A percentile compares a stretch with the other conserved stretches of the same genome.
Conservation (phyloP, 371 early-diverging fungal species). For the Mortierella sp. region DNA sequence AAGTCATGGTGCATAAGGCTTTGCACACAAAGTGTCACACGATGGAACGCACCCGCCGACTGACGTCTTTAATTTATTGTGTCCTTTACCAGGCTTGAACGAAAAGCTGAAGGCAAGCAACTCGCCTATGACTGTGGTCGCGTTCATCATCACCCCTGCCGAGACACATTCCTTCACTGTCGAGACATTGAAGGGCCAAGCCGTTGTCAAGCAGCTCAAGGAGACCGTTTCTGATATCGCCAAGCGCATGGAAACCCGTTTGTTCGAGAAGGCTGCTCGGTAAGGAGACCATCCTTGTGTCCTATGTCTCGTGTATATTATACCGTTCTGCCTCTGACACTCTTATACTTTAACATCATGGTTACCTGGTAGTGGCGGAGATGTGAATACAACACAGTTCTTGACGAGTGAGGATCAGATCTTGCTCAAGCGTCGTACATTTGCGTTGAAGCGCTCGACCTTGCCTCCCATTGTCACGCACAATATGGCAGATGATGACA, state of each 20-base stretch:
- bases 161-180: constrained; percentile 92
- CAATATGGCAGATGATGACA: constrained; percentile 90
- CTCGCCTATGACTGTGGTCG: constrained; percentile 92
- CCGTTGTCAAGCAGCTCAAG: constrained; percentile 94
- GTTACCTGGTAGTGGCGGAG: constrained; percentile 59
- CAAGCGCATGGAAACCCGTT: constrained; percentile 84
- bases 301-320: no score
- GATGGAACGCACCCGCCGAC: no score
- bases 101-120: constrained; percentile 82
- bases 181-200: constrained; percentile 96
- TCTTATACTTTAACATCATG: neutral
- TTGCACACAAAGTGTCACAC: no score
- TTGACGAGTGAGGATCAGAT: constrained; percentile 89
- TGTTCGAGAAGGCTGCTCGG: constrained; percentile 87
- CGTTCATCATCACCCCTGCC: constrained; percentile 95
- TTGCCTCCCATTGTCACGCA: constrained; percentile 97
- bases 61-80: neutral
- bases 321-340: constrained; percentile 1
- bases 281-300: constrained; percentile 29
- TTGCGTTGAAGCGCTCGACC: constrained; percentile 86
- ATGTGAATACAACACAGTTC: constrained; percentile 65
- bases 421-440: constrained; percentile 91
- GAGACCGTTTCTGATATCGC: constrained; percentile 92
- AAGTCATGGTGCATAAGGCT: neutral
- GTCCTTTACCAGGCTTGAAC: constrained; percentile 77